Base-by-base conservation (phyloP, 139 green algal species). In the Auxenochlorella protothecoides region DNA sequence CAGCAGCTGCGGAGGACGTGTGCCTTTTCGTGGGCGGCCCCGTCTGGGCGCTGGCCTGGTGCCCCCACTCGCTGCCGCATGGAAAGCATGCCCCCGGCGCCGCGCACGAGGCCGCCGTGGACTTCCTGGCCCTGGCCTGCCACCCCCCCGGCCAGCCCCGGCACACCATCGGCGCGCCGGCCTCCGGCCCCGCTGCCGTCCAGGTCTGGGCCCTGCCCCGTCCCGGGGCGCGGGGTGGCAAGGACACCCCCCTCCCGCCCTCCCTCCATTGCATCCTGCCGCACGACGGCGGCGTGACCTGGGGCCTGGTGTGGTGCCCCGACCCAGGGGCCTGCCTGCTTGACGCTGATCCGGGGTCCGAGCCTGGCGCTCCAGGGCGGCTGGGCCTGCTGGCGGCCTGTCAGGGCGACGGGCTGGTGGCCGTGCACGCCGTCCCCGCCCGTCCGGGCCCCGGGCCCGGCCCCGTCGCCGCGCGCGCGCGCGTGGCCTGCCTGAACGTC, bases 281-380 rank as follows among this genome's bases (percentile, higher is more conserved):
- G 5, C 85, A 90, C 56, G 74, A 84, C 53, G 85, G 86, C 9
- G 68, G 65, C 5, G n/a, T 88, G 9, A 68, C 78, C 44, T 90
- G 83, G 80, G 68, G 84, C 70, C 53, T 83, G 6, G 55, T 65
- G 15, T 91, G 86, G 85, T 90, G 86, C 76, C 83, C 78, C 9
- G 44, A 54, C n/a, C 6, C 76, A 6, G 68, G 71, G 13, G 61
- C 5, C 27, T 16, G 12, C 12, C 16, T 57, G 59, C 14, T 65
- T 71, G 55, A 54, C 44, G 62, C 69, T 7, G 56, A 66, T 9
- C 3, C 52, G 27, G 7, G 5, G 6, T 11, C 13, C 54, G n/a
- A 6, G 3, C 62, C 5, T 14, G 8, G 15, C 1, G 57, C 44
- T 5, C 59, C 76, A 8, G 67, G 67, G 7, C 55, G 74, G 55